Conservation (phyloP, 2,329 filamentous ascomycete genomes). For the Colletotrichum tabaci region DNA sequence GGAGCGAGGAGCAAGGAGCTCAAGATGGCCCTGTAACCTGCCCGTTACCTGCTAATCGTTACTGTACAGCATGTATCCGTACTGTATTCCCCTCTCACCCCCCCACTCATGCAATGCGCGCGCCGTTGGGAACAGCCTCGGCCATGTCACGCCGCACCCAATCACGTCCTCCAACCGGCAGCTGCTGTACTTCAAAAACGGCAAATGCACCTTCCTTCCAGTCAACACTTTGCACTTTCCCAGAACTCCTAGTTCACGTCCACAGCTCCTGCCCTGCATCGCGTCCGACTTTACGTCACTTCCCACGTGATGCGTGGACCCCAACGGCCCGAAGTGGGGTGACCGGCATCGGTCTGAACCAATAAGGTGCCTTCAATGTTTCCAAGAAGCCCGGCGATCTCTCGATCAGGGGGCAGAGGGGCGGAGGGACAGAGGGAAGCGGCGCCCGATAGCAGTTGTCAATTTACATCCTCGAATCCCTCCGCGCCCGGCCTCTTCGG, state of each 20-base stretch:
- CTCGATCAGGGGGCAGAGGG: not conserved
- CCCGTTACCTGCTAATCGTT: too few species aligned
- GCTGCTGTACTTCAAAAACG: too few species aligned
- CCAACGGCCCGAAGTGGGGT: constrained; percentile 2
- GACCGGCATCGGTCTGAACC: not conserved
- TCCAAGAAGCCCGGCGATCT: constrained; percentile 16
- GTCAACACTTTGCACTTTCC: constrained; percentile 28
- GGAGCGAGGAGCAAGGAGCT: constrained; percentile 18
- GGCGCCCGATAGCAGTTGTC: too few species aligned
- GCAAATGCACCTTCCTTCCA: not conserved
- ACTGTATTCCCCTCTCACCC: too few species aligned
- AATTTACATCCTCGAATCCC: not conserved
- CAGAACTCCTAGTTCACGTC: too few species aligned
- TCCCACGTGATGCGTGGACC: constrained; percentile 31
- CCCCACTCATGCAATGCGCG: too few species aligned
- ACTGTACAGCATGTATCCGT: too few species aligned
- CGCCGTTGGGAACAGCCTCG: too few species aligned
- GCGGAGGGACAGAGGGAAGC: not conserved
- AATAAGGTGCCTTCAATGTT: not conserved
- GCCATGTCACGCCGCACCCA: too few species aligned
- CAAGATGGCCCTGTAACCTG: constrained; percentile 5
- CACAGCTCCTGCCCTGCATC: too few species aligned
- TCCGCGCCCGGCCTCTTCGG: constrained; percentile 1
- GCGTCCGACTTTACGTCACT: constrained; percentile 31
- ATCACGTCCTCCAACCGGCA: too few species aligned